These are phyloP conservation scores for Corynespora cassiicola DNA, from an alignment of 2,329 filamentous ascomycete genomes.

Conservation along the genomic window DNA sequence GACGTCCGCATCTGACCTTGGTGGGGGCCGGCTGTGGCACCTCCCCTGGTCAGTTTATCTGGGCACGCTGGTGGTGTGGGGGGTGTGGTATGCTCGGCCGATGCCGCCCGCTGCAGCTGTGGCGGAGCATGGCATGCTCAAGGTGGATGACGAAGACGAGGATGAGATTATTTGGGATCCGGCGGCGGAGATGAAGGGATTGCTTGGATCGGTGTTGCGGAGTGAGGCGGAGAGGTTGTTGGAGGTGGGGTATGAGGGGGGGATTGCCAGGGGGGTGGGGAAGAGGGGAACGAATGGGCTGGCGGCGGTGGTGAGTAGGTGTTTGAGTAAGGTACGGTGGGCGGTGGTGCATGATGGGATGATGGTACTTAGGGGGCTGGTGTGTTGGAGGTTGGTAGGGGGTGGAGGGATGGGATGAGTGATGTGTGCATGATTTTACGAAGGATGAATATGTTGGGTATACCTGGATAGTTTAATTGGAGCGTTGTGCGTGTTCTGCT, in stretches of 20 bases:
- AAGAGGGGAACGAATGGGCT: constrained; percentile 60
- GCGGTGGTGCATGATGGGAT: constrained; percentile 68
- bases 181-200: constrained; percentile 55
- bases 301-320: constrained; percentile 62
- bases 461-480: too few species aligned
- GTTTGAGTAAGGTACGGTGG: constrained; percentile 65
- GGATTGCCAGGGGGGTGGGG: constrained; percentile 50
- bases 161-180: constrained; percentile 61
- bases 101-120: constrained; percentile 5
- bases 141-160: constrained; percentile 37
- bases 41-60: constrained; percentile 69
- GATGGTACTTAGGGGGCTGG: constrained; percentile 57
- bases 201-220: constrained; percentile 50
- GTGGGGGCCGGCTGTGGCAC: constrained; percentile 62
- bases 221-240: constrained; percentile 46
- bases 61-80: constrained; percentile 65
- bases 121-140: constrained; percentile 5
- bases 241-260: constrained; percentile 14
- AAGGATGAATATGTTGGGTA: too few species aligned
- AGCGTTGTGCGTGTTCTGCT: too few species aligned
- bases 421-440: too few species aligned
- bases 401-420: constrained; percentile 19
- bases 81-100: constrained; percentile 57
- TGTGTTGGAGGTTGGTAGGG: constrained; percentile 46
- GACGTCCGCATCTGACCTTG: constrained; percentile 47